These are phyloP conservation scores for Protomyces macrosporus DNA, from an alignment of 1,139 yeast genomes.

Conservation along the genomic window DNA sequence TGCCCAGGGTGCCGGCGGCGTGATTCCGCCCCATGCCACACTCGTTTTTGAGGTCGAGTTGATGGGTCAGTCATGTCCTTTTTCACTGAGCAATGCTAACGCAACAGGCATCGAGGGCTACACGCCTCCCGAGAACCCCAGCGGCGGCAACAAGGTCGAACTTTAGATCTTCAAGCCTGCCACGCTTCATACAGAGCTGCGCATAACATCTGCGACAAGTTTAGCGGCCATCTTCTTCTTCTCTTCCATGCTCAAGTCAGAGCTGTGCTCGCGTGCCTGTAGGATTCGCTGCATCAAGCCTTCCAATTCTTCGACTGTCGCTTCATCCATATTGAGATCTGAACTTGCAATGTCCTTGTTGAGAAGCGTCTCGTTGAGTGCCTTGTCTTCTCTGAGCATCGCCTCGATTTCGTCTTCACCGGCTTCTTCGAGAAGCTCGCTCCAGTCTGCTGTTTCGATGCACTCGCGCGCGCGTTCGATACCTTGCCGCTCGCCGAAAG, in stretches of 20 bases:
- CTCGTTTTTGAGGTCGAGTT: conserved; percentile 30
- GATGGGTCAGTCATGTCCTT: not conserved
- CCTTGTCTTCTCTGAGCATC: conserved; percentile 5
- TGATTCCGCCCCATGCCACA: conserved; percentile 32
- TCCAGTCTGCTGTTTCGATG: conserved; percentile 25
- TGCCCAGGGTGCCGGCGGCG: conserved; percentile 59
- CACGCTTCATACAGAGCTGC: not conserved
- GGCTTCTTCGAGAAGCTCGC: conserved; percentile 8
- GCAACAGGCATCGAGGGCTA: conserved; percentile 10
- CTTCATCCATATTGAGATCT: conserved; percentile 1
- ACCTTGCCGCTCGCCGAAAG: conserved; percentile 22
- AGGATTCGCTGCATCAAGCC: conserved; percentile 18
- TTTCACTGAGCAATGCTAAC: not conserved
- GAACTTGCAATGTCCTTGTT: not conserved
- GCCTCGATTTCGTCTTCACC: conserved; percentile 4
- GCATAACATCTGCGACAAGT: conserved; percentile 5
- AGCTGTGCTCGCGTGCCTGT: conserved; percentile 15
- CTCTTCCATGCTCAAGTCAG: conserved; percentile 7
- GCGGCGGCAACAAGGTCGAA: conserved; percentile 13
- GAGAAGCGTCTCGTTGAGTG: conserved; percentile 5
- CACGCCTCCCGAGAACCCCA: conserved; percentile 21
- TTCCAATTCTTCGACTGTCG: conserved; percentile 10
- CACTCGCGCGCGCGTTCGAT: conserved; percentile 23
- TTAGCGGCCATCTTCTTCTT: conserved; percentile 13
- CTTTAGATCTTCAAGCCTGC: not conserved